phyloP scores from a whole-genome alignment of 257 asterid species.

The Solanum tarapatanum region DNA sequence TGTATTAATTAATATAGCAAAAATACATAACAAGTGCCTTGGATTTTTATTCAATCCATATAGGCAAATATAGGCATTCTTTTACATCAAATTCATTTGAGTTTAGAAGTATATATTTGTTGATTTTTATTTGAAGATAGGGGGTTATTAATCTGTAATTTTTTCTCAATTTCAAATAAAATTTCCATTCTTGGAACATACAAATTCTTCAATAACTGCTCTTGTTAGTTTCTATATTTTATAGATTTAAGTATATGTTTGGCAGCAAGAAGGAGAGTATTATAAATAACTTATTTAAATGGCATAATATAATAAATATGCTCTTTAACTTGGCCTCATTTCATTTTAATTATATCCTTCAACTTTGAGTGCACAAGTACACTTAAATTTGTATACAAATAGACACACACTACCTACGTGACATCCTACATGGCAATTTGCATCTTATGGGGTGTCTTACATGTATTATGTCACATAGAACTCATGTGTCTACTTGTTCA shows the following conservation, averaged over 20 bases:
- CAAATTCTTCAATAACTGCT: neutral
- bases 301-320: too few species aligned
- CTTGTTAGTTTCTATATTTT: neutral
- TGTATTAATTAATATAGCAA: neutral
- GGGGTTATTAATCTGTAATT: neutral
- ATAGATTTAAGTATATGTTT: neutral
- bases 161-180: too few species aligned
- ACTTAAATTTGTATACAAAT: neutral
- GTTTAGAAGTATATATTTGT: neutral
- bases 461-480: neutral
- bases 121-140: neutral
- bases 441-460: neutral
- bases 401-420: neutral
- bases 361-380: neutral
- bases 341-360: neutral
- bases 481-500: neutral
- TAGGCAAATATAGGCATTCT: neutral
- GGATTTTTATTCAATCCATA: neutral
- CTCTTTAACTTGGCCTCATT: too few species aligned
- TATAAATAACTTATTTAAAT: too few species aligned
- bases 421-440: neutral
- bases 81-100: neutral
- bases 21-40: neutral
- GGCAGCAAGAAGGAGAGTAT: neutral
- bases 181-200: neutral